Percentiles rank a stretch among this genome's conserved stretches.
Evolutionary conservation across 2,329 filamentous ascomycete genomes (phyloP).

Genomic region (Lasiodiplodia hormozganensis): DNA sequence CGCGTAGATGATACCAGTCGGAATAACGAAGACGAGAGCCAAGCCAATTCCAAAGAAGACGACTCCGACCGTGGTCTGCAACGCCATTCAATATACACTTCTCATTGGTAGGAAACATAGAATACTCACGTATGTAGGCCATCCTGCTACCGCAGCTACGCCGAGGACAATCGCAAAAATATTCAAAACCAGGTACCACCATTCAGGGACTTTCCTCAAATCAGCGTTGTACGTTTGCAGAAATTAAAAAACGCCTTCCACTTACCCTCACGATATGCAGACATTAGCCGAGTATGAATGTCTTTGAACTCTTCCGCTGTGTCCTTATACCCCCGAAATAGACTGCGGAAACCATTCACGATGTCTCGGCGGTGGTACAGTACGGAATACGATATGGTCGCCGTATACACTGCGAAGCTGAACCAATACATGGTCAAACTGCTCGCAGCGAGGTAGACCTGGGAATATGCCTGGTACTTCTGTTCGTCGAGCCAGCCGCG

Average conservation of each 20-base stretch:
- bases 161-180: conserved; percentile 55
- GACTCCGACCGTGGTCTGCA: conserved; percentile 55
- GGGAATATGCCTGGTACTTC: conserved; percentile 46
- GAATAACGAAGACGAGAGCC: conserved; percentile 60
- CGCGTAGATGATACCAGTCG: conserved; percentile 61
- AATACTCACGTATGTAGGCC: conserved; percentile 52
- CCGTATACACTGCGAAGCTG: conserved; percentile 47
- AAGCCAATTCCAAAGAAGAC: conserved; percentile 60
- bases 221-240: neutral
- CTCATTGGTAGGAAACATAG: no score
- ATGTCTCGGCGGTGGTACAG: conserved; percentile 45
- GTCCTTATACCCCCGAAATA: conserved; percentile 39
- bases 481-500: conserved; percentile 38
- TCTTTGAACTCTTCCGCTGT: conserved; percentile 33
- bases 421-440: conserved; percentile 48
- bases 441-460: conserved; percentile 47
- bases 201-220: conserved; percentile 37
- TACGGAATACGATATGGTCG: conserved; percentile 44
- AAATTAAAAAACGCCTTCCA: neutral
- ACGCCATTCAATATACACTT: neutral
- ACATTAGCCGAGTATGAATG: conserved; percentile 43
- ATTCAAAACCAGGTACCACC: conserved; percentile 60
- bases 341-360: neutral
- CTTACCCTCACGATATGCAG: conserved; percentile 38
- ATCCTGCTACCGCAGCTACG: conserved; percentile 56